phyloP scores from a whole-genome alignment of 2,329 filamentous ascomycete genomes.

The Diaporthe caulivora region DNA sequence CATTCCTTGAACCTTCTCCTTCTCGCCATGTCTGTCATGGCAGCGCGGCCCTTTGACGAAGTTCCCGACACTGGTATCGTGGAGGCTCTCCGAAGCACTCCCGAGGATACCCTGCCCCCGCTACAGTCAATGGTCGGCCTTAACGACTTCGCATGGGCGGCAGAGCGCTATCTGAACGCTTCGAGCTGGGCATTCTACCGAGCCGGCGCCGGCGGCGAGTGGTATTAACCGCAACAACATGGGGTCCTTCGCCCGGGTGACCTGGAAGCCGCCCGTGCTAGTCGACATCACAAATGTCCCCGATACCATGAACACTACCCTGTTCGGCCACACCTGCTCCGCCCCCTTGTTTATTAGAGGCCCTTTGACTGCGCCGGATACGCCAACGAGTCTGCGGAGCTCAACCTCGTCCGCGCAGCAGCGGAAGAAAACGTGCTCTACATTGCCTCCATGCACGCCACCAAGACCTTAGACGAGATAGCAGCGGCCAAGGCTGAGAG shows the following conservation, averaged over 20 bases:
- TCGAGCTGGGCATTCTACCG: background rate
- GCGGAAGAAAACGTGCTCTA: background rate
- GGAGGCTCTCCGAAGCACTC: background rate
- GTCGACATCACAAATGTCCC: background rate
- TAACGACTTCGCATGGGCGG: background rate
- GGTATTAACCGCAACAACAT: constrained; percentile 1
- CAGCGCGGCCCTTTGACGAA: background rate
- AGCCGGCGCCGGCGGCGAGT: background rate
- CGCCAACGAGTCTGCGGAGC: background rate
- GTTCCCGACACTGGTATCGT: background rate
- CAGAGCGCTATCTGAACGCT: background rate
- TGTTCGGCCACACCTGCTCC: background rate
- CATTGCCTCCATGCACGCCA: background rate
- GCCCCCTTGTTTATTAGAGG: background rate
- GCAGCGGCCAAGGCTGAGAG: background rate
- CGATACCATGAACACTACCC: background rate
- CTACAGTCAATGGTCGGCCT: background rate
- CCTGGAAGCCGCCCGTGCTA: background rate
- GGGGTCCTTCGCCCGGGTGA: background rate
- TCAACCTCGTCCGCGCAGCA: background rate
- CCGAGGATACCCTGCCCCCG: background rate
- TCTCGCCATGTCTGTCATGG: background rate
- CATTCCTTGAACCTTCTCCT: background rate
- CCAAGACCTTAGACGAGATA: background rate
- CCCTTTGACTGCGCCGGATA: background rate